Evolutionary conservation across 1,284 basidiomycete genomes (phyloP).

Genomic region (Pyrrhoderma noxium): DNA sequence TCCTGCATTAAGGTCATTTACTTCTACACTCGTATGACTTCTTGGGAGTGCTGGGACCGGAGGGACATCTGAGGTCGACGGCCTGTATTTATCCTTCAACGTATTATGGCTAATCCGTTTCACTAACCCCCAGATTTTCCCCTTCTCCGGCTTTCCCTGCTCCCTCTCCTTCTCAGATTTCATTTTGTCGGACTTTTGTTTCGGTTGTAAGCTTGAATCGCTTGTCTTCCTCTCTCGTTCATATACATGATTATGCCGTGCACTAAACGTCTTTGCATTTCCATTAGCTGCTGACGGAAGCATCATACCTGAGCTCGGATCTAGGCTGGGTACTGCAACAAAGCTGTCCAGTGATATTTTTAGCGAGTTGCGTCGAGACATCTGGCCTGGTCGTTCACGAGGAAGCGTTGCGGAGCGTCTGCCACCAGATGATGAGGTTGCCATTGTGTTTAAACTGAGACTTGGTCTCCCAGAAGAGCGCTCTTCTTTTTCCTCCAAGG

Average conservation of each 20-base stretch:
- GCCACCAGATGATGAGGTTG: constrained; percentile 23
- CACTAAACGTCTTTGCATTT: neutral
- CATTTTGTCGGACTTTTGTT: neutral
- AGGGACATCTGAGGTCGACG: constrained; percentile 24
- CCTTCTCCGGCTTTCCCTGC: neutral
- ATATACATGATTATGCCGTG: neutral
- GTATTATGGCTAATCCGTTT: constrained; percentile 61
- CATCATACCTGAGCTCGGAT: constrained; percentile 5
- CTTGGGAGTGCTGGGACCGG: constrained; percentile 57
- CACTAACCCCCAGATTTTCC: constrained; percentile 53
- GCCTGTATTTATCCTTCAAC: constrained; percentile 48
- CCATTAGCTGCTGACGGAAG: constrained; percentile 14
- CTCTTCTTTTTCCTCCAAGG: neutral
- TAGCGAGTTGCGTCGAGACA: constrained; percentile 4
- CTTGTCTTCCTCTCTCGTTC: neutral
- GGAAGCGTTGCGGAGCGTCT: constrained; percentile 22
- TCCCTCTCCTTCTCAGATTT: constrained; percentile 6
- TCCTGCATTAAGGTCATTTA: neutral
- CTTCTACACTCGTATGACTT: constrained; percentile 22
- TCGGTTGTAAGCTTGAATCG: neutral
- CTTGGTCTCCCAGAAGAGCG: constrained; percentile 26
- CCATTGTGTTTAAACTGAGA: constrained; percentile 18
- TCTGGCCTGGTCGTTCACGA: constrained; percentile 2
- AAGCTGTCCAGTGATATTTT: constrained; percentile 25
- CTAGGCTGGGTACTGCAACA: constrained; percentile 20